Percentiles rank a stretch among this genome's conserved stretches.
Conservation (phyloP, 2,329 filamentous ascomycete genomes). For the Ophiosphaerella herpotricha region DNA sequence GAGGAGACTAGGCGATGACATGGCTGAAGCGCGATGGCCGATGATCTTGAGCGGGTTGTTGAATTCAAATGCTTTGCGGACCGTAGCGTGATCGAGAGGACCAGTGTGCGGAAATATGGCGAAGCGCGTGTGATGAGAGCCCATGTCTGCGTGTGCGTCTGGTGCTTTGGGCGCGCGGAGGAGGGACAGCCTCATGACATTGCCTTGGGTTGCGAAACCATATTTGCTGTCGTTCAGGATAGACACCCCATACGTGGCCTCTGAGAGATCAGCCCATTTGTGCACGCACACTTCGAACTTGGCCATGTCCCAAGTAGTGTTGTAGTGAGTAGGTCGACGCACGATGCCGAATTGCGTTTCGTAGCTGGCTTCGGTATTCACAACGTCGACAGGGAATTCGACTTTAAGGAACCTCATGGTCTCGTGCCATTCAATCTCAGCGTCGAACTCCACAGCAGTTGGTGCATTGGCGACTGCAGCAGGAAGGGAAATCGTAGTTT, state of each 20-base stretch:
- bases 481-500: constrained; percentile 80
- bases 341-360: constrained; percentile 94
- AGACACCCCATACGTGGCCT: constrained; percentile 86
- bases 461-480: constrained; percentile 68
- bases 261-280: constrained; percentile 89
- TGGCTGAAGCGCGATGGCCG: constrained; percentile 36
- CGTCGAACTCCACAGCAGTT: constrained; percentile 75
- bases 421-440: constrained; percentile 95
- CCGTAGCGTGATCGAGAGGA: constrained; percentile 70
- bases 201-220: constrained; percentile 88
- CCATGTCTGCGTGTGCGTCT: constrained; percentile 94
- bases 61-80: constrained; percentile 86
- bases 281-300: constrained; percentile 97
- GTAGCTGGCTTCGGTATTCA: constrained; percentile 90
- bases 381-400: constrained; percentile 91
- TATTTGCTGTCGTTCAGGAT: constrained; percentile 97
- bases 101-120: constrained; percentile 86
- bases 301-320: constrained; percentile 96
- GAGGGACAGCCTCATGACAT: constrained; percentile 85
- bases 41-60: constrained; percentile 76
- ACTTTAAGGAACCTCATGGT: constrained; percentile 98
- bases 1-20: constrained; percentile 40
- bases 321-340: constrained; percentile 92
- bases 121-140: constrained; percentile 82
- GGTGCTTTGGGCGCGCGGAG: constrained; percentile 89